Evolutionary conservation across 805 yeast species (phyloP).

Genomic region (Wickerhamiella parazyma): DNA sequence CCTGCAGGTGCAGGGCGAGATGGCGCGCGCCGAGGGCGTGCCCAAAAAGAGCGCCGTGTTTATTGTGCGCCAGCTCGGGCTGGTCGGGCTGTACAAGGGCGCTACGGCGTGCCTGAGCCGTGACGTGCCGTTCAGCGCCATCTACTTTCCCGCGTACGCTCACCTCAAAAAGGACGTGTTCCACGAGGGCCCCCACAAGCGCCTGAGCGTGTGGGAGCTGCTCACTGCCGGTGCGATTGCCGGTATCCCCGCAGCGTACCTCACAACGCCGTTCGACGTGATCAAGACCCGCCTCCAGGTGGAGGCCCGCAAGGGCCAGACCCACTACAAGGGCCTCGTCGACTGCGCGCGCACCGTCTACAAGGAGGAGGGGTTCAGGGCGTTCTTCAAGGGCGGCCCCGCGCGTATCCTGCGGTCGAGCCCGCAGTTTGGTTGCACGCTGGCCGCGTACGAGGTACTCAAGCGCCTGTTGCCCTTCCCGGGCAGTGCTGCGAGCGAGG

Average conservation of each 20-base stretch:
- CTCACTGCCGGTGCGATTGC: conserved; percentile 84
- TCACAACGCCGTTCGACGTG: conserved; percentile 95
- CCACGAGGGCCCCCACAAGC: conserved; percentile 64
- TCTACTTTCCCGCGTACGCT: conserved; percentile 93
- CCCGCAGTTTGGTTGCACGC: conserved; percentile 94
- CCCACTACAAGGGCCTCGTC: conserved; percentile 57
- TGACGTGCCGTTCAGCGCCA: conserved; percentile 94
- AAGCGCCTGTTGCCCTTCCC: conserved; percentile 65
- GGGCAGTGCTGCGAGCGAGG: conserved; percentile 28
- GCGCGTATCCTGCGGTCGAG: conserved; percentile 92
- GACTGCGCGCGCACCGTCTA: conserved; percentile 66
- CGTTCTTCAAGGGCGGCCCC: conserved; percentile 92
- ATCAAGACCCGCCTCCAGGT: conserved; percentile 90
- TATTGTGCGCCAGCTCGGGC: conserved; percentile 66
- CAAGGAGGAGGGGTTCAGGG: conserved; percentile 69
- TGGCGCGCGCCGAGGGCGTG: conserved; percentile 27
- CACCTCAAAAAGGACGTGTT: conserved; percentile 74
- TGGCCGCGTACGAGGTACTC: conserved; percentile 91
- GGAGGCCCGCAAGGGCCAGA: conserved; percentile 63
- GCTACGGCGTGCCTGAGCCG: conserved; percentile 81
- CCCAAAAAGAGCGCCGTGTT: conserved; percentile 47
- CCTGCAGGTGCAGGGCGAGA: conserved; percentile 82
- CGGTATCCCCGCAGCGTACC: conserved; percentile 94
- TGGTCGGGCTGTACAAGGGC: conserved; percentile 81
- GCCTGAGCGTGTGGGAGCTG: conserved; percentile 70